Conservation (phyloP, 148 eudicot species). For the Cornus controversa region DNA sequence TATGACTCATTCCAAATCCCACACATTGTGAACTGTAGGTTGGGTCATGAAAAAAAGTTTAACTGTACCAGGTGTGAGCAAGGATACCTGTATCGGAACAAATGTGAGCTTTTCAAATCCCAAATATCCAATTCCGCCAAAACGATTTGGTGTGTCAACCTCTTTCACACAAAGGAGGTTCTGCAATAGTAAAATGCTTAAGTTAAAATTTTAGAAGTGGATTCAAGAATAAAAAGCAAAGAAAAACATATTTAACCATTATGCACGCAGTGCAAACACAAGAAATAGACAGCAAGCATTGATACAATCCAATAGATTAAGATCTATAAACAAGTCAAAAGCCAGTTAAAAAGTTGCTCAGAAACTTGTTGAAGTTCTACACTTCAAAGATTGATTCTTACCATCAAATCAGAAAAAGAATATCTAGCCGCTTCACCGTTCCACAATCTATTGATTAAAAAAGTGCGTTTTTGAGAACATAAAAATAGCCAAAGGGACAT, state of each 20-base stretch:
- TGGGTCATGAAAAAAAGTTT: background rate
- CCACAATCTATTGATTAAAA: background rate
- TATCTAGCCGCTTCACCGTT: background rate
- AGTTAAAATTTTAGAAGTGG: constrained; percentile 3
- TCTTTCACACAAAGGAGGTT: constrained; percentile 90
- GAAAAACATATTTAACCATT: background rate
- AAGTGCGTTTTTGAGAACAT: background rate
- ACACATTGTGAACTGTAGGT: background rate
- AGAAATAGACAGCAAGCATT: background rate
- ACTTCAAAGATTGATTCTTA: constrained; percentile 1
- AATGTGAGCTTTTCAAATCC: constrained; percentile 96
- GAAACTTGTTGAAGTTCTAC: background rate
- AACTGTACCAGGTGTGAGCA: constrained; percentile 4
- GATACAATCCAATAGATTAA: background rate
- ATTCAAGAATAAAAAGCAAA: background rate
- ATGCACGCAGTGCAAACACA: background rate
- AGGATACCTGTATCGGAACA: constrained; percentile 88
- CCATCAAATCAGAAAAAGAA: constrained; percentile 1
- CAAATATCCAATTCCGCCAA: constrained; percentile 76
- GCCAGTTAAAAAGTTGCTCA: background rate
- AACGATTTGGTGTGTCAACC: constrained; percentile 79
- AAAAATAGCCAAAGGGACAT: constrained; percentile 4
- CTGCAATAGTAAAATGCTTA: constrained; percentile 42
- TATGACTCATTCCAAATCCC: background rate
- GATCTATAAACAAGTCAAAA: background rate